A percentile compares a stretch with the other conserved stretches of the same genome.
These are phyloP conservation scores for Colletotrichum australisinense DNA, from an alignment of 2,329 filamentous ascomycete genomes.

Conservation along the genomic window DNA sequence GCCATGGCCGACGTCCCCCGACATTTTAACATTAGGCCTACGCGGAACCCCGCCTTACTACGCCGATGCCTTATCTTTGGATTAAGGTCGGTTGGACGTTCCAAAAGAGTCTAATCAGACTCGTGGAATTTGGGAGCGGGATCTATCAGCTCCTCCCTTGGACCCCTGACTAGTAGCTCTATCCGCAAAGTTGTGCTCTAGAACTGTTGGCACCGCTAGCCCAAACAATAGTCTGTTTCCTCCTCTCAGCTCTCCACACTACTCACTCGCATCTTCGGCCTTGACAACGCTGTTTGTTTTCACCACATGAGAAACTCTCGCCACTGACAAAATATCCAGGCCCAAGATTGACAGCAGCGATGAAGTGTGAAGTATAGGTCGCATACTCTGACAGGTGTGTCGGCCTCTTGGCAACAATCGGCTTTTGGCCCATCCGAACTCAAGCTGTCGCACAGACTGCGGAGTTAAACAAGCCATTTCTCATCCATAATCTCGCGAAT, in stretches of 20 bases:
- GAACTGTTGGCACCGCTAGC: neutral
- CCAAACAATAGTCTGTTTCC: neutral
- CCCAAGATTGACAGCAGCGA: neutral
- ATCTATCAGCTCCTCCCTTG: neutral
- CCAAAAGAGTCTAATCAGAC: neutral
- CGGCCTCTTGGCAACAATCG: neutral
- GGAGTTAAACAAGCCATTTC: neutral
- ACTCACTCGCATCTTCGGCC: neutral
- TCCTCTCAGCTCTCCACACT: neutral
- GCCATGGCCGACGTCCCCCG: neutral
- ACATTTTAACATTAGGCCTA: neutral
- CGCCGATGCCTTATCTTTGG: neutral
- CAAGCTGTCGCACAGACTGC: conserved; percentile 5
- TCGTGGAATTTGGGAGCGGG: neutral
- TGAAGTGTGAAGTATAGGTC: no score
- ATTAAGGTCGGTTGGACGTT: neutral
- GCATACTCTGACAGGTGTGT: neutral
- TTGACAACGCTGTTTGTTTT: neutral
- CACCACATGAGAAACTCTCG: neutral
- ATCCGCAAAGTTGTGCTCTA: neutral
- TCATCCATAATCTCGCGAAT: neutral
- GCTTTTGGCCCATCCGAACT: neutral
- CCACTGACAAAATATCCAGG: neutral
- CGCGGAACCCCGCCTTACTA: neutral
- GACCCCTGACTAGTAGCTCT: neutral